Base-by-base conservation (phyloP, 345 rosid species). In the Kandelia obovata region DNA sequence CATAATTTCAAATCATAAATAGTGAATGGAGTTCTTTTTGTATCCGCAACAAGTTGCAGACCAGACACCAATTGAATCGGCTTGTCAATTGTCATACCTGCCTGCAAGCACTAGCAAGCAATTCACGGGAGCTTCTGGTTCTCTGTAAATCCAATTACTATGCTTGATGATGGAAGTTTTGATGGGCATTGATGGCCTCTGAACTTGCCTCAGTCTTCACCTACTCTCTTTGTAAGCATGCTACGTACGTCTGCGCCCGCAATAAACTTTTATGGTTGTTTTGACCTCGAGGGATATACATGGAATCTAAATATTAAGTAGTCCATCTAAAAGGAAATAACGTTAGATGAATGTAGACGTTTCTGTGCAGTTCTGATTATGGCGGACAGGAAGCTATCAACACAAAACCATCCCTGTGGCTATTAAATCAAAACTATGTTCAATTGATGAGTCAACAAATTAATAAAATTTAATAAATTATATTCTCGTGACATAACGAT, bases 241-340 rank as follows among this genome's bases (percentile, higher is more conserved):
- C 49, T 34, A 43, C 3, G 0, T 19, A 5, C 30, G 57, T 51
- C 37, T 30, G 39, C 32, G 17, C 56, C 28, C 8, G 0, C 34
- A 1, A 37, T 53, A 43, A 51, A 46, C 62, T 43, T 19, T 19
- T 68, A 52, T 68, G 71, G 20, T 68, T 68, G 64, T 68, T 68
- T 30, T 59, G 28, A n/a, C 30, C 28, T 53, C 11, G 8, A 32
- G 25, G 28, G 3, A 47, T 19, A 13, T 32, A 28, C 7, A 3
- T 31, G 17, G 71, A n/a, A 66, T 66, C 47, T 34, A 53, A 51
- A 28, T 53, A 20, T 43, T 20, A 17, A 17, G 27, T 21, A 7
- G 31, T 7, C n/a, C 57, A 43, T 43, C 19, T 3, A 43, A 13
- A 43, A 13, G 16, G 17, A 43, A 43, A 43, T 43, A 43, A 43